Base-by-base conservation (phyloP, 345 rosid genomes). In the Reutealis trisperma region DNA sequence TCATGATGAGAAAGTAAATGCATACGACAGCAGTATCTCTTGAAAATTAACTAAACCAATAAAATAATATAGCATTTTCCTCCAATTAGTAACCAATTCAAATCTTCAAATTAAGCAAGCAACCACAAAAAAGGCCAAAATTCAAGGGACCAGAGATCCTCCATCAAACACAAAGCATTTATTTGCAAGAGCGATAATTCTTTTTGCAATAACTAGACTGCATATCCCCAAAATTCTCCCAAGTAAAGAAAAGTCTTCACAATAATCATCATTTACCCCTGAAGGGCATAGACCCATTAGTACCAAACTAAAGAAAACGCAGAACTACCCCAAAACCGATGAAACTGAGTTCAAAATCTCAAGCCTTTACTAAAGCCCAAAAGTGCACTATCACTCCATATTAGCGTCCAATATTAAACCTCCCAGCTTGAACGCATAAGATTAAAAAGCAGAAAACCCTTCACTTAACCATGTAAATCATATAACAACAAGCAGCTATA, bases 1-100 rank as follows among this genome's bases (percentile, higher is more conserved):
- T 85, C 98, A 96, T 96, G 85, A 82, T 92, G 90, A 89, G 71
- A 75, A 45, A 81, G 70, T 65, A 49, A 78, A 67, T 52, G 73
- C 74, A 79, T 59, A 75, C 65, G 66, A 64, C 51, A 44, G 73
- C 61, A 49, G 51, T 58, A 67, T 75, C 74, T 75, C 70, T 71
- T 16, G 42, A 9, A 32, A 45, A 8, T 77, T 71, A 80, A 77
- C 70, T 71, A 78, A 88, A 84, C 86, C 75, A 75, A 87, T 74
- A 80, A 64, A 78, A 66, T 14, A 30, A 76, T 67, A 80, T 85
- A 52, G 84, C 92, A 90, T 87, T 76, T 84, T 52, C 21, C 27
- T 30, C 30, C 60, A 42, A 55, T 24, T 6, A 25, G 9, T 27
- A 44, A 19, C 52, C 51, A 13, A 67, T 80, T 74, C 64, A 80